Evolutionary conservation across 192 early-diverging fungal genomes (phyloP), one percentile per base, ranked within the genome.

Genomic region (Geranomyces michiganensis): DNA sequence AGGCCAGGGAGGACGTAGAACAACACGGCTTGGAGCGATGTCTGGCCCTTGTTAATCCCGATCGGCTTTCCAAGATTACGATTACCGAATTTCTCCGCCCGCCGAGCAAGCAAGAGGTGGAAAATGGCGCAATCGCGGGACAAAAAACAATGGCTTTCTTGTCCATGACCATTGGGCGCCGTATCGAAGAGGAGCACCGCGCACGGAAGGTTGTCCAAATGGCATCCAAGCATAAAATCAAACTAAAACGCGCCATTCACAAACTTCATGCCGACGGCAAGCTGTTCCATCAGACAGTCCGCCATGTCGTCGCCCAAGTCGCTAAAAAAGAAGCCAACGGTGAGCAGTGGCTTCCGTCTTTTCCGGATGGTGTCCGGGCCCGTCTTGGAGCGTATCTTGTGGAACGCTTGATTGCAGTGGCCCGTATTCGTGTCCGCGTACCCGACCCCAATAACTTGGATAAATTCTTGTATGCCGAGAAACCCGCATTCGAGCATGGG

Each of bases 181-280:
- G 90, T 2, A 79, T 98, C 21, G 93, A 96, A 68, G 82, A 81
- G 62, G 94, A 98, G 76, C 89, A 93, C 73, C 89, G 91, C 73
- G 83, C 92, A 12, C 85, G 89, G 60, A 84, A 91, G 49, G 45
- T 81, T n/a, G 88, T 89, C 46, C 86, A 88, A 69, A 87, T 83
- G 24, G 43, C 26, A 17, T 62, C 60, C 17, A 62, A 64, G 41
- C 70, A 72, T 12, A 64, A 64, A 29, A 24, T 31, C 41, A 59
- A 49, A 29, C 56, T 61, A 24, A 51, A 62, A 21, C 26, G 56
- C 79, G 53, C 79, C 76, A 81, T 92, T 19, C 91, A 93, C 64
- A 75, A 90, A 62, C 78, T 96, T 12, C 90, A 89, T 61, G 78
- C 87, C 14, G 89, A 83, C 41, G 93, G 93, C 4, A 88, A 86